Evolutionary conservation across 495 filamentous ascomycete species (phyloP).

Genomic region (Tuber borchii): DNA sequence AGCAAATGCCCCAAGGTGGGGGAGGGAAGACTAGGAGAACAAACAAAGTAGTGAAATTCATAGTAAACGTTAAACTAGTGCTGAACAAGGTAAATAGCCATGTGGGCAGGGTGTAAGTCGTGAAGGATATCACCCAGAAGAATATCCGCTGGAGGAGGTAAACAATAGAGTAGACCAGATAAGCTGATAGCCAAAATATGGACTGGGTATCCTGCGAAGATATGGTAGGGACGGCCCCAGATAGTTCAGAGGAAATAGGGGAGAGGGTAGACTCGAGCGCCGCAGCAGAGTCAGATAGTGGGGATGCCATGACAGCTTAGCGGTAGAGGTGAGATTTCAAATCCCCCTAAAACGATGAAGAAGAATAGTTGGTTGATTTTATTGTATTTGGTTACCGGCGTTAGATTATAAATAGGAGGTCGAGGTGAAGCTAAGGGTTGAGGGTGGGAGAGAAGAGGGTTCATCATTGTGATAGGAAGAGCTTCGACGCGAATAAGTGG

Average conservation of each 20-base stretch:
- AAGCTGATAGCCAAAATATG: slow-evolving; percentile 44
- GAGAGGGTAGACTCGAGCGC: slow-evolving; percentile 14
- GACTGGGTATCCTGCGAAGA: slow-evolving; percentile 31
- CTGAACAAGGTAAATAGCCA: slow-evolving; percentile 89
- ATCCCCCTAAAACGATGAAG: background rate
- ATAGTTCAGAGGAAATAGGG: slow-evolving; percentile 9
- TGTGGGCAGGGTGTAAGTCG: slow-evolving; percentile 80
- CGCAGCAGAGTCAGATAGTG: slow-evolving; percentile 10
- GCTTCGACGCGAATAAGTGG: background rate
- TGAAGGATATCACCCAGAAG: slow-evolving; percentile 76
- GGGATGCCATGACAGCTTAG: slow-evolving; percentile 16
- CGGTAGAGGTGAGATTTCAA: background rate
- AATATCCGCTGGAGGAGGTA: slow-evolving; percentile 65
- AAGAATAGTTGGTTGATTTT: background rate
- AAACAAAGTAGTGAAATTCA: slow-evolving; percentile 95
- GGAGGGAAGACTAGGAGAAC: too few relatives aligned
- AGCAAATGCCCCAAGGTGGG: too few relatives aligned
- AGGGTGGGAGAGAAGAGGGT: background rate
- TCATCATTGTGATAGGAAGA: background rate
- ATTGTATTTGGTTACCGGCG: background rate
- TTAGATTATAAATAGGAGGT: background rate
- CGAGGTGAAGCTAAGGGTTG: background rate
- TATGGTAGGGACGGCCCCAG: slow-evolving; percentile 12
- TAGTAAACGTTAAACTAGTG: slow-evolving; percentile 90
- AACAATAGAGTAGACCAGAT: slow-evolving; percentile 49